Evolutionary conservation across 192 early-diverging fungal genomes (phyloP), one percentile per base, ranked within the genome.

Genomic region (Mortierella antarctica): DNA sequence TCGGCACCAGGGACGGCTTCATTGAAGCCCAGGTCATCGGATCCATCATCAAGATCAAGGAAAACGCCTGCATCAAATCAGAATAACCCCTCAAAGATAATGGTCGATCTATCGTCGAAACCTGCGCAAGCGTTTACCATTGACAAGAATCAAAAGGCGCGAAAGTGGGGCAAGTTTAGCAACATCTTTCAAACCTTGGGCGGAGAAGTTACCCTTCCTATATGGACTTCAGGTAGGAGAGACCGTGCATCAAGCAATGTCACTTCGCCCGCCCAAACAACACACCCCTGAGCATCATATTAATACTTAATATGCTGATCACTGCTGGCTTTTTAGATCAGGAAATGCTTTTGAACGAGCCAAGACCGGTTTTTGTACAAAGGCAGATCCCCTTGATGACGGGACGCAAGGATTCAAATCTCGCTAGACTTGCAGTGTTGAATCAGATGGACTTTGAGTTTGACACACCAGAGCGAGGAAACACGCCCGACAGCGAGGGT

Each of bases 341-440:
- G 31, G 77, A 80, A 18, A 80, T 80, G 77, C 14, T 80, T 7
- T 51, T 80, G n/a, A 80, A 80, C 48, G 77, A 80, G 8, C 65
- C 77, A 13, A 54, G 60, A 50, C 77, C 77, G n/a, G 51, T 58
- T 7, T 60, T 57, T 41, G 45, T 70, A 6, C 77, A 80, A 48
- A 60, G 60, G 21, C 8, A 53, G 5, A 50, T 53, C 21, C 47
- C 71, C 12, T 47, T 73, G n/a, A 42, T 45, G 54, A 78, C 63
- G 14, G 57, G 57, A 40, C 49, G 58, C 18, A 61, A 57, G 40
- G 61, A 57, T 18, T 70, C 74, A 1, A 70, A 70, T 31, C 70
- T 79, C 1, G 76, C 76, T 6, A 56, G 76, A 17, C 20, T 72
- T 10, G 77, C 77, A 46, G 77, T 71, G 17, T 52, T 80, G 39